Conservation (phyloP, 1,139 yeast genomes). For the Blastobotrys illinoisensis region DNA sequence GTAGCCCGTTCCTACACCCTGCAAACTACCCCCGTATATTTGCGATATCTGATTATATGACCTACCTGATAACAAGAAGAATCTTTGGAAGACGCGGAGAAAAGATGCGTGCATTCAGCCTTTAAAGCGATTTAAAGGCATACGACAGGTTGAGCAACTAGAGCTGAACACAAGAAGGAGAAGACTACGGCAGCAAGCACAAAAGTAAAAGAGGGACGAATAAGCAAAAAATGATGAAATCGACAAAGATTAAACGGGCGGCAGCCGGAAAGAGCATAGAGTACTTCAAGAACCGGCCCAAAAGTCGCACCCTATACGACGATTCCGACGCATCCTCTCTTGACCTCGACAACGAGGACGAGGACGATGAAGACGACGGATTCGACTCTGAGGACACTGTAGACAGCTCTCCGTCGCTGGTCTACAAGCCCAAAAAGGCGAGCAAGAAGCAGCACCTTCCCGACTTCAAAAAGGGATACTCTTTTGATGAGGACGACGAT, state of each 20-base stretch:
- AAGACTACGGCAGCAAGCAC: too few relatives aligned
- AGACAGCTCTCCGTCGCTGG: neutral
- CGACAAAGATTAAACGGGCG: neutral
- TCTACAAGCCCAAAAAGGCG: neutral
- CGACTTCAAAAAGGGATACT: neutral
- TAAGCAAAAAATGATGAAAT: neutral
- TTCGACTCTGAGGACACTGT: slow-evolving; percentile 13
- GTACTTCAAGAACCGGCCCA: slow-evolving; percentile 2
- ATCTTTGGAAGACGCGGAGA: neutral
- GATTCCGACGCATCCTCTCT: slow-evolving; percentile 5
- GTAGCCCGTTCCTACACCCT: neutral
- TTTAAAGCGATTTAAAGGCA: slow-evolving; percentile 4
- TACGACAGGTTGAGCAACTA: neutral
- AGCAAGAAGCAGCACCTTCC: neutral
- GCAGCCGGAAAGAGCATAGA: slow-evolving; percentile 5
- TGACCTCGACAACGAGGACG: slow-evolving; percentile 11
- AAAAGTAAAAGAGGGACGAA: neutral
- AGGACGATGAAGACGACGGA: slow-evolving; percentile 12
- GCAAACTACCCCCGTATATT: neutral
- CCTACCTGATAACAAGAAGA: neutral
- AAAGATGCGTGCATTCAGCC: slow-evolving; percentile 6
- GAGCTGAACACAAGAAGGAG: neutral
- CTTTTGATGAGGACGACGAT: slow-evolving; percentile 8
- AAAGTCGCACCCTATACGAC: neutral
- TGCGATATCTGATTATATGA: neutral